Evolutionary conservation across 164 flowering plant genomes (phyloP), one percentile per base, ranked within the genome.

Genomic region (Nymphaea colorata): DNA sequence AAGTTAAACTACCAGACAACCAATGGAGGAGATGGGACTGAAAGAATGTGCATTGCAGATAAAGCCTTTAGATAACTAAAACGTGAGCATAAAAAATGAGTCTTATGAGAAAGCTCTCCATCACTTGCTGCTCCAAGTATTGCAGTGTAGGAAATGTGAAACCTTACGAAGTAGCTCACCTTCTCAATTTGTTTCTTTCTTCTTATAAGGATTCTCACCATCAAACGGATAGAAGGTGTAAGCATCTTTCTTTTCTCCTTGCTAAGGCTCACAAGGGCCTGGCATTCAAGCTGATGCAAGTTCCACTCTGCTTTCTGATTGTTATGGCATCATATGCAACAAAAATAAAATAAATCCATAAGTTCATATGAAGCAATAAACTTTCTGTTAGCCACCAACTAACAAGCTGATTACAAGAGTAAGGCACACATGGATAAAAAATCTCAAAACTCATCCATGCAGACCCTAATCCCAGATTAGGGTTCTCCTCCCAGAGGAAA

Each of bases 251-350:
- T 67, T 76, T 82, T 85, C 7, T 85, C 87, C 69, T 80, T 84
- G 59, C 78, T 83, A 68, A 92, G 85, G 70, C 72, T 76, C 44
- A 80, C 72, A 36, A 94, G 78, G 45, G 81, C 87, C 55, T 70
- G 71, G 79, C 98, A 91, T 79, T 94, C 98, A 65, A 78, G 79
- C 43, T 81, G 82, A 77, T 94, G 98, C 81, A 86, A 68, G 75
- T 87, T 94, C 99, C 99, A 94, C 64, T 90, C 96, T 69, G 80
- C 77, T 68, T 82, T 91, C 98, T 94, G 90, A 75, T 76, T 71
- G 68, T 5, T 61, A 6, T 44, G 17, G 43, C n/a, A 4, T 43
- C 43, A 68, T 41, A 61, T 43, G 5, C 36, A 11, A 44, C 44
- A 7, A 25, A 12, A 62, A 44, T 5, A 3, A 59, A 57, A 51